Conservation (phyloP, 768 basidiomycete species). For the Termitomyces sp. region DNA sequence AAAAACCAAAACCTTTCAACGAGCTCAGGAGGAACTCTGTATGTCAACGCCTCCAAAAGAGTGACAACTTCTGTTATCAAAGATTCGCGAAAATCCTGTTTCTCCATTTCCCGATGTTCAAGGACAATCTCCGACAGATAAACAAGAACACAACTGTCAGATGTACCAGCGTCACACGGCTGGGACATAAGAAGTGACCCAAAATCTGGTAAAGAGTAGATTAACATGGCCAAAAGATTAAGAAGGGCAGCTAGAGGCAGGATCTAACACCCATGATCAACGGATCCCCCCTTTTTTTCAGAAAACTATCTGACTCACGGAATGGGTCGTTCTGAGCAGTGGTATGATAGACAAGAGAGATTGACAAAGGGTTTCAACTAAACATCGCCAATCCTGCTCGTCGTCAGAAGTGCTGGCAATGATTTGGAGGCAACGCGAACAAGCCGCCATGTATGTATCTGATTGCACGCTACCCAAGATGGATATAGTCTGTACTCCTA, state of each 20-base stretch:
- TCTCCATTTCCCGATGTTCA: constrained; percentile 31
- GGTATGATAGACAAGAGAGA: constrained; percentile 36
- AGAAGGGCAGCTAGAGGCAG: constrained; percentile 44
- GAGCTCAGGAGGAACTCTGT: constrained; percentile 38
- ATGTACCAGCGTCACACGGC: constrained; percentile 16
- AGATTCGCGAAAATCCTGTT: constrained; percentile 20
- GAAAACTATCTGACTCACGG: constrained; percentile 30
- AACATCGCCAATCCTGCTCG: constrained; percentile 26
- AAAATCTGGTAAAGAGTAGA: constrained; percentile 45
- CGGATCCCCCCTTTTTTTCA: neutral
- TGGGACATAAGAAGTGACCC: constrained; percentile 30
- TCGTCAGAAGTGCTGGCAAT: constrained; percentile 32
- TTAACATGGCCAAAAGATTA: constrained; percentile 44
- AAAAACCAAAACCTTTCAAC: constrained; percentile 29
- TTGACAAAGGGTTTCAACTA: constrained; percentile 24
- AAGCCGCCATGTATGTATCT: constrained; percentile 35
- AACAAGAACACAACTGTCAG: constrained; percentile 29
- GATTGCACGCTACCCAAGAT: constrained; percentile 16
- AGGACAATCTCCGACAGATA: constrained; percentile 38
- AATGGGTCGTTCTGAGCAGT: constrained; percentile 28
- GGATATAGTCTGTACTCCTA: constrained; percentile 28
- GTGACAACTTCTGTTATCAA: constrained; percentile 39
- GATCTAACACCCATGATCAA: constrained; percentile 30
- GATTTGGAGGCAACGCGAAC: constrained; percentile 40
- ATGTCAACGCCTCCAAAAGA: constrained; percentile 52